Evolutionary conservation across 2,329 filamentous ascomycete species (phyloP), one percentile per base, ranked within the genome.

Genomic region (Colletotrichum sp.): DNA sequence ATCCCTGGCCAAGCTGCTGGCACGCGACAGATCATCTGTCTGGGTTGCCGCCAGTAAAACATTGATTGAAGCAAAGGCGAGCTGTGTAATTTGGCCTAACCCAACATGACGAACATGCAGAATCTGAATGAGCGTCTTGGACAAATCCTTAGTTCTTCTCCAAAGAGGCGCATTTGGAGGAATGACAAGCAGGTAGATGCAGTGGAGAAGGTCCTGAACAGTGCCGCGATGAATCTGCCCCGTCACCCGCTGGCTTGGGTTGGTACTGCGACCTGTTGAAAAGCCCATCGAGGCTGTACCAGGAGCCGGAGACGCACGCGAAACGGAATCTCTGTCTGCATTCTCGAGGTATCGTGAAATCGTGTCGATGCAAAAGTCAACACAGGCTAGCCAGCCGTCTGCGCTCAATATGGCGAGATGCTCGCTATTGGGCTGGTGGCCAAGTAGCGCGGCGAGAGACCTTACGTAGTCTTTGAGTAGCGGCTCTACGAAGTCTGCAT

Each of bases 381-480:
- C 89, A 66, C 93, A 91, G 12, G 86, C 84, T 64, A 91, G 86
- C 96, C 96, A 98, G 73, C 92, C 89, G 16, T 91, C 88, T 25
- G 87, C 87, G 5, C 86, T 83, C 18, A 87, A 84, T 28, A 87
- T 85, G 13, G 92, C 90, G 15, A 98, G 87, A 80, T 96, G 93
- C 84, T 98, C 97, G 32, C 94, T 92, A 82, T 97, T 95, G 22
- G 95, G 90, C 61, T 92, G 91, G 79, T 94, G 91, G 56, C 92
- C 91, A 22, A 98, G 89, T 5, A 98, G 85, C 32, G 90, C 88
- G 6, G 90, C 87, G 78, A 99, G 86, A 25, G 93, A 91, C 85
- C 95, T 98, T 78, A 95, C 89, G 82, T 98, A 98, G 80, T 97
- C 92, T 65, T 92, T 89, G 28, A 93, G 86, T 7, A 99, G 88